phyloP scores from a whole-genome alignment of 768 basidiomycete genomes.

The Crassisporium funariophilum region DNA sequence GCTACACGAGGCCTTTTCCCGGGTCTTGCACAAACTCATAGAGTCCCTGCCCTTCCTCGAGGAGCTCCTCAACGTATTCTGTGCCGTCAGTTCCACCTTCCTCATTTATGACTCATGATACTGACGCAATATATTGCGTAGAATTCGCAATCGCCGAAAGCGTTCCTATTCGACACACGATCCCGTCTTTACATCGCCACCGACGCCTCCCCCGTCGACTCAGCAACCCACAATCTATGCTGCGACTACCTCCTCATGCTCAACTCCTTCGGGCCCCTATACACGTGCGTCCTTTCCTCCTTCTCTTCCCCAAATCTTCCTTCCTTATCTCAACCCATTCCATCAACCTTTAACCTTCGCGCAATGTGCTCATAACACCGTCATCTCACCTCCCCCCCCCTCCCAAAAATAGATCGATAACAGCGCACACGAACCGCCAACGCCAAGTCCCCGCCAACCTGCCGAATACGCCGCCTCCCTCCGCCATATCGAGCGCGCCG shows the following conservation, averaged over 20 bases:
- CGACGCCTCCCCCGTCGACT: conserved; percentile 89
- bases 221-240: conserved; percentile 84
- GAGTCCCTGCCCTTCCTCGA: conserved; percentile 86
- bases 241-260: conserved; percentile 91
- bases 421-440: conserved; percentile 29
- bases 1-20: conserved; percentile 89
- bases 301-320: not conserved
- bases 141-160: conserved; percentile 93
- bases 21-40: conserved; percentile 84
- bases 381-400: too few relatives aligned
- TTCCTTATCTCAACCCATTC: not conserved
- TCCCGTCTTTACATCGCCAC: conserved; percentile 92
- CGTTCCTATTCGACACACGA: conserved; percentile 86
- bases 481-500: conserved; percentile 10
- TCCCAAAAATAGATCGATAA: conserved; percentile 24
- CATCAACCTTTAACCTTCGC: not conserved
- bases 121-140: conserved; percentile 28
- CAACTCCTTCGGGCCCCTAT: conserved; percentile 82
- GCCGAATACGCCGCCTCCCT: conserved; percentile 13
- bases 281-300: conserved; percentile 55
- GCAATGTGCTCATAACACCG: too few relatives aligned
- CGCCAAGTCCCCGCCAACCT: conserved; percentile 12
- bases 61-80: conserved; percentile 84
- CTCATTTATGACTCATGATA: not conserved
- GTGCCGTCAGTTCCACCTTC: conserved; percentile 50